Evolutionary conservation across 495 filamentous ascomycete species (phyloP), one percentile per base, ranked within the genome.

Genomic region (Penicillium paradoxum): DNA sequence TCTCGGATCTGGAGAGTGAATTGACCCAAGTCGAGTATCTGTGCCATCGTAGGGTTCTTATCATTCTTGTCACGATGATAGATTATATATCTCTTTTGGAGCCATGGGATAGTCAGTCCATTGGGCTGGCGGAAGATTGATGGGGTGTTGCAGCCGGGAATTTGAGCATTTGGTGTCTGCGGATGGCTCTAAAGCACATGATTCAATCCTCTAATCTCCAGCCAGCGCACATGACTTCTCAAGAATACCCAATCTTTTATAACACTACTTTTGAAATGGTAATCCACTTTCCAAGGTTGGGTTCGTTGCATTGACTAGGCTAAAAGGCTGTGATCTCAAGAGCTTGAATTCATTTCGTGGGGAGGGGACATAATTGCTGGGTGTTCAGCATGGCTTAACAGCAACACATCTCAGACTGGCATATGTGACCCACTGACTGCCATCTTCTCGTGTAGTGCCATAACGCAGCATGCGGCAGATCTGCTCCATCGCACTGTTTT

Each of bases 351-450:
- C 3, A 27, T 27, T 27, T 27, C 7, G 7, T 27, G 24, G 24
- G 3, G 24, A 27, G 24, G 3, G 7, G 24, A 27, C 7, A 18
- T 40, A 25, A 4, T 27, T 8, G 13, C 14, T 27, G 40, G n/a
- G 22, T 14, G n/a, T 13, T 32, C 11, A 32, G 24, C 36, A 17
- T 27, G 47, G 47, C 53, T 56, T 56, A 3, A 56, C 34, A 22
- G 81, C 86, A 42, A 87, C 48, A 11, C 77, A 84, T 60, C 86
- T 81, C 68, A 90, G 70, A 56, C 87, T 73, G n/a, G 87, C 78
- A 77, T 90, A 90, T n/a, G 78, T 80, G 48, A 89, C 58, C 70
- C 78, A 83, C 58, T 79, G 73, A 50, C 76, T 79, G 6, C 82
- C 85, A 57, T 81, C 80, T 66, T 80, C 70, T 49, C 73, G 65